Evolutionary conservation across 129 eudicot species (phyloP).

Genomic region (Logfia minima): DNA sequence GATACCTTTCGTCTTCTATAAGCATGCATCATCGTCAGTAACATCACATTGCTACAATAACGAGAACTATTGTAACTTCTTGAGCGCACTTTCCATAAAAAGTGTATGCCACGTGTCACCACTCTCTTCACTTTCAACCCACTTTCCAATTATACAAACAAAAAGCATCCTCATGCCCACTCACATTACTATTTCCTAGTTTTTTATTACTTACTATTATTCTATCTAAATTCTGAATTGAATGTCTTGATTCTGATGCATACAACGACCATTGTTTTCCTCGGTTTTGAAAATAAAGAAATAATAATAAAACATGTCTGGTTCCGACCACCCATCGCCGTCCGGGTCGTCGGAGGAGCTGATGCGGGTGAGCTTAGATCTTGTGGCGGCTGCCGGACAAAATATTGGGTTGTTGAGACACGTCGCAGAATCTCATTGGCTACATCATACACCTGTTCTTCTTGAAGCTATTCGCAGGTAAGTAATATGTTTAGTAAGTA

Average conservation of each 20-base stretch:
- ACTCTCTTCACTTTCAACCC: background rate
- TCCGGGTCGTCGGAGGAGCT: background rate
- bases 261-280: background rate
- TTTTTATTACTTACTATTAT: background rate
- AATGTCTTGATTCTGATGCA: constrained; percentile 7
- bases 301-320: constrained; percentile 43
- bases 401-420: constrained; percentile 61
- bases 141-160: constrained; percentile 3
- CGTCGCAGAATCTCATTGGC: constrained; percentile 71
- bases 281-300: background rate
- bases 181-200: background rate
- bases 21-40: background rate
- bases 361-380: constrained; percentile 7
- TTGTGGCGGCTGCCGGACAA: constrained; percentile 58
- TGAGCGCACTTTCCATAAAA: constrained; percentile 17
- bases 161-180: background rate
- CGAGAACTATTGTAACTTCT: constrained; percentile 17
- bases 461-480: constrained; percentile 25
- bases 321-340: constrained; percentile 43
- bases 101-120: constrained; percentile 24
- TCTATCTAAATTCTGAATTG: background rate
- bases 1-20: constrained; percentile 24
- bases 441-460: constrained; percentile 51
- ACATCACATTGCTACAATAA: background rate
- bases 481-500: background rate